Base-by-base conservation (phyloP, 345 rosid species). In the Rhizophora apiculata region DNA sequence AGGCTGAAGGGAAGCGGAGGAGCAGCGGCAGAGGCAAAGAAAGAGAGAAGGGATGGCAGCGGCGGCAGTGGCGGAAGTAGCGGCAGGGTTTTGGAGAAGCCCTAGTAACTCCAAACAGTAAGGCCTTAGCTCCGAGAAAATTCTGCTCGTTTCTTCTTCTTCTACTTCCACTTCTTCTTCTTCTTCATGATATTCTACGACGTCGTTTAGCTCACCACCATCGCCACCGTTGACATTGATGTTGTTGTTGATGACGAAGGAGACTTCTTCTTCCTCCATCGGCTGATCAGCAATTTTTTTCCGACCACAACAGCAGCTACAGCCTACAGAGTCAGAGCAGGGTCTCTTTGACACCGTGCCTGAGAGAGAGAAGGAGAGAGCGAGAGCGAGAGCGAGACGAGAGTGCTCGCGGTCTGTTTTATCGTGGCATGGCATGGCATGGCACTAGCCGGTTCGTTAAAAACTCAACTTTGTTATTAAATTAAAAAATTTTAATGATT, bases 41-140 rank as follows among this genome's bases (percentile, higher is more conserved):
- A 85, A 88, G 60, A 94, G 72, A 0, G 83, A 81, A 48, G 85
- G 72, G 57, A 91, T 62, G 6, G 85, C 73, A 19, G 85, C 68
- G 55, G 85, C 74, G 27, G 75, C 62, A 36, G 73, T 80, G 49
- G 49, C 49, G 27, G 75, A 60, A 36, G 73, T 80, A 5, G 49
- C 49, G 69, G 67, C 78, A 72, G 87, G 87, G 85, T 82, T 88
- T 77, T 86, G 90, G 8, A 86, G 63, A 63, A 91, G 82, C 64
- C 81, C 83, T 1, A 94, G 84, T 71, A 94, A 88, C 77, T 87
- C 89, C 66, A 88, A 66, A 79, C 88, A 85, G 80, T 76, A 76
- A 29, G 82, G 73, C 71, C 84, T 83, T 5, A 94, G 81, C 64
- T 81, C 76, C 24, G 77, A 73, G 64, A 94, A 91, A 13, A 83